Conservation (phyloP, 2,329 filamentous ascomycete genomes). For the Dactylellina sp. region DNA sequence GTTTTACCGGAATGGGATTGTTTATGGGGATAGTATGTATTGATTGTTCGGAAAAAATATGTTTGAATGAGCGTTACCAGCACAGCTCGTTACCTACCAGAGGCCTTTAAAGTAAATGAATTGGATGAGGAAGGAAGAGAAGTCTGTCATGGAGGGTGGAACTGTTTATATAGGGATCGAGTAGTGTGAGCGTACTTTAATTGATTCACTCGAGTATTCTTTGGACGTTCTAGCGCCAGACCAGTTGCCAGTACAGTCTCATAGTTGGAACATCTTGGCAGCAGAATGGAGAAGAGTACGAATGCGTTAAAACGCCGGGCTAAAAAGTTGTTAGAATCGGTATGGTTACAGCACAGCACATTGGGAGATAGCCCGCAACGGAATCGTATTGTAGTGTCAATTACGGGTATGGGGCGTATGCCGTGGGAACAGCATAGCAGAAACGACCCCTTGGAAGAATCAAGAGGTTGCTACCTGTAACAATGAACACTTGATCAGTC, state of each 20-base stretch:
- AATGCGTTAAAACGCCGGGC: neutral
- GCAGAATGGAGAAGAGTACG: neutral
- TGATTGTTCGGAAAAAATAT: neutral
- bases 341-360: too few relatives aligned
- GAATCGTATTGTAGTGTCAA: too few relatives aligned
- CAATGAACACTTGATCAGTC: too few relatives aligned
- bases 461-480: too few relatives aligned
- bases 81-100: slow-evolving; percentile 23
- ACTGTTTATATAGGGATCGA: neutral
- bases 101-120: slow-evolving; percentile 9
- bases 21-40: neutral
- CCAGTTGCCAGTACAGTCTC: neutral
- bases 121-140: neutral
- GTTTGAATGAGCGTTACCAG: slow-evolving; percentile 11
- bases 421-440: too few relatives aligned
- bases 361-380: too few relatives aligned
- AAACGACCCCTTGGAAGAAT: too few relatives aligned
- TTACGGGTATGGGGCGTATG: too few relatives aligned
- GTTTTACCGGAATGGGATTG: neutral
- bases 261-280: neutral
- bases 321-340: neutral
- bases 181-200: too few relatives aligned
- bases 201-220: too few relatives aligned
- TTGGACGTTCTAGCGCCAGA: neutral
- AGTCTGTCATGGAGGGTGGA: neutral